phyloP scores from a whole-genome alignment of 2,329 filamentous ascomycete genomes.

The Leptographium wingfieldii region DNA sequence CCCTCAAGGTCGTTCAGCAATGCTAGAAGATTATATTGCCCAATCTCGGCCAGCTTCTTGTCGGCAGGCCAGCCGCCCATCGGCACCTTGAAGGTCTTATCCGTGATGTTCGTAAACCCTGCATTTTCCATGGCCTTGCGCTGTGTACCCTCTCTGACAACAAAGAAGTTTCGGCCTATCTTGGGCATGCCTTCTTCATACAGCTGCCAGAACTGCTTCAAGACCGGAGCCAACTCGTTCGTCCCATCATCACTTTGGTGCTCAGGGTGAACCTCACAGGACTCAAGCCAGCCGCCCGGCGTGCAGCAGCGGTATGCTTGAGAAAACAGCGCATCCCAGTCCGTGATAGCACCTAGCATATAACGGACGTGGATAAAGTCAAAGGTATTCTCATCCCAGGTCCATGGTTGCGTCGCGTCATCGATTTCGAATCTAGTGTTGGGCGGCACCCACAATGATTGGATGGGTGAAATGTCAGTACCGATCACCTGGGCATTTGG shows the following conservation, averaged over 20 bases:
- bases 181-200: conserved; percentile 2
- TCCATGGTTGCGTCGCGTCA: conserved; percentile 41
- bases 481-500: conserved; percentile 34
- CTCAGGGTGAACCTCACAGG: conserved; percentile 9
- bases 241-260: conserved; percentile 17
- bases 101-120: conserved; percentile 3
- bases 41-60: not conserved
- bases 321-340: conserved; percentile 36
- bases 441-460: conserved; percentile 42
- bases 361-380: conserved; percentile 47
- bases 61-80: not conserved
- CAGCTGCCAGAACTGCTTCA: not conserved
- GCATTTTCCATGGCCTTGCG: not conserved
- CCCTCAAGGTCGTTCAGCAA: not conserved
- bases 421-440: conserved; percentile 46
- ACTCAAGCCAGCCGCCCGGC: conserved; percentile 32
- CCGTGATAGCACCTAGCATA: conserved; percentile 37
- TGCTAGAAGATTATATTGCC: not conserved
- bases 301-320: conserved; percentile 35
- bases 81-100: conserved; percentile 1
- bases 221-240: not conserved
- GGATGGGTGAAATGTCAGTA: conserved; percentile 43
- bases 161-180: not conserved
- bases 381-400: conserved; percentile 29
- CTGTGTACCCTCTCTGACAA: conserved; percentile 1